A percentile compares a stretch with the other conserved stretches of the same genome.
Evolutionary conservation across 2,329 filamentous ascomycete species (phyloP).

Genomic region (Septoria petroselini): DNA sequence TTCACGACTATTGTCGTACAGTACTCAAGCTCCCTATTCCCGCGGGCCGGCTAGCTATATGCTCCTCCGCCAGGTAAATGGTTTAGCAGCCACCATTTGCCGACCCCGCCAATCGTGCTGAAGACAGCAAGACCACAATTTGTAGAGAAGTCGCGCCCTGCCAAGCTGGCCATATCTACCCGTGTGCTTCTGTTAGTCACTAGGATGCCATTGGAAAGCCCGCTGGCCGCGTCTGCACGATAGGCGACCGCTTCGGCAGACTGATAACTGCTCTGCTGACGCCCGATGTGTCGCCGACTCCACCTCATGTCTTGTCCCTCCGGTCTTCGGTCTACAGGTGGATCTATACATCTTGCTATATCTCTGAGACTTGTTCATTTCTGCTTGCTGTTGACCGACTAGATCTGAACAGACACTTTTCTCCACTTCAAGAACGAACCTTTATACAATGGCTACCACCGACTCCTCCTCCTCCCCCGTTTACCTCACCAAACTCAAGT

Average conservation of each 20-base stretch:
- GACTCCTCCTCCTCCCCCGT: slow-evolving; percentile 16
- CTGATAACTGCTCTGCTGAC: background rate
- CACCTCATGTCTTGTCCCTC: background rate
- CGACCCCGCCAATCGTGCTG: no score
- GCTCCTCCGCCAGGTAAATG: no score
- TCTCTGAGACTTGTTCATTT: no score
- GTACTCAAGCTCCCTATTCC: no score
- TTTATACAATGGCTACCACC: background rate
- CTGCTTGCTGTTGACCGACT: no score
- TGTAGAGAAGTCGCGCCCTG: no score
- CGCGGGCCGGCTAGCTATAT: no score
- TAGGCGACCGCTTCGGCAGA: slow-evolving; percentile 4
- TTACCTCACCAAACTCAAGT: slow-evolving; percentile 27
- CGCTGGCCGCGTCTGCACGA: slow-evolving; percentile 2
- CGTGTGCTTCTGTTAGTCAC: background rate
- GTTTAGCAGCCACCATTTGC: no score
- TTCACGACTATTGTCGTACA: no score
- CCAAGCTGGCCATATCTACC: no score
- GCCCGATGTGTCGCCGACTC: slow-evolving; percentile 10
- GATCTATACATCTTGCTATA: background rate
- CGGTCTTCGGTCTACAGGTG: slow-evolving; percentile 4
- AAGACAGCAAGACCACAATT: no score
- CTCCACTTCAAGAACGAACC: background rate
- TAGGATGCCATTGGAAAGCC: background rate
- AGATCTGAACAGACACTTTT: no score